phyloP scores from a whole-genome alignment of 2,329 filamentous ascomycete species.

The Claviceps monticola region DNA sequence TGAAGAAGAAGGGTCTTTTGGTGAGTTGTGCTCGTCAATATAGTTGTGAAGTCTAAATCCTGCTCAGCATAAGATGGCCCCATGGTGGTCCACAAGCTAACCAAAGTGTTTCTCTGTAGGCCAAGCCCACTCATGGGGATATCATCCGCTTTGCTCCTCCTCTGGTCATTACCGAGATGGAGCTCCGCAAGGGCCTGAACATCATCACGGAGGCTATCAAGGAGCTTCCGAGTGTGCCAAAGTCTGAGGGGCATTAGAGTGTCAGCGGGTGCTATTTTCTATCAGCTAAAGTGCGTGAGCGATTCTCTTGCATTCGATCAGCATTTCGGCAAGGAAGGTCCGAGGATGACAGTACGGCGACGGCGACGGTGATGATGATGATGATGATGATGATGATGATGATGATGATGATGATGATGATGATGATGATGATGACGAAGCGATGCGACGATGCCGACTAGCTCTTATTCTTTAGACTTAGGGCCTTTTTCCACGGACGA shows the following conservation, averaged over 20 bases:
- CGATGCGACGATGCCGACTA: too few species aligned
- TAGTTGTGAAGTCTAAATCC: neutral
- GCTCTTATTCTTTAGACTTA: too few species aligned
- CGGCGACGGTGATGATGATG: neutral
- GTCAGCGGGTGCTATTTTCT: neutral
- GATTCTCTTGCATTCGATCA: conserved; percentile 10
- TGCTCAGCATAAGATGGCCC: too few species aligned
- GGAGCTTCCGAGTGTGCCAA: conserved; percentile 55
- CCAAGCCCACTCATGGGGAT: conserved; percentile 96
- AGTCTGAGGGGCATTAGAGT: conserved; percentile 23
- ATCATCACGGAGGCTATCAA: conserved; percentile 73
- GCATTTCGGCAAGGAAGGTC: neutral
- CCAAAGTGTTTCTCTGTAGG: conserved; percentile 34
- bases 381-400: neutral
- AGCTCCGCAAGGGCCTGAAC: conserved; percentile 62
- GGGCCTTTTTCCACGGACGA: too few species aligned
- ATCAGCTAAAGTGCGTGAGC: conserved; percentile 10
- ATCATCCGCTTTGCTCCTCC: conserved; percentile 97
- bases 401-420: neutral
- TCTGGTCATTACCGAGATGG: conserved; percentile 78
- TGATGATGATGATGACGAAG: neutral
- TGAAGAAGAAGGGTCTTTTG: conserved; percentile 90
- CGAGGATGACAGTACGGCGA: neutral
- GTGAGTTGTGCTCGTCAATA: conserved; percentile 34
- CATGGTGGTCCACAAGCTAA: neutral